Evolutionary conservation across 306 rosid genomes (phyloP).

Genomic region (Sicyos edulis): DNA sequence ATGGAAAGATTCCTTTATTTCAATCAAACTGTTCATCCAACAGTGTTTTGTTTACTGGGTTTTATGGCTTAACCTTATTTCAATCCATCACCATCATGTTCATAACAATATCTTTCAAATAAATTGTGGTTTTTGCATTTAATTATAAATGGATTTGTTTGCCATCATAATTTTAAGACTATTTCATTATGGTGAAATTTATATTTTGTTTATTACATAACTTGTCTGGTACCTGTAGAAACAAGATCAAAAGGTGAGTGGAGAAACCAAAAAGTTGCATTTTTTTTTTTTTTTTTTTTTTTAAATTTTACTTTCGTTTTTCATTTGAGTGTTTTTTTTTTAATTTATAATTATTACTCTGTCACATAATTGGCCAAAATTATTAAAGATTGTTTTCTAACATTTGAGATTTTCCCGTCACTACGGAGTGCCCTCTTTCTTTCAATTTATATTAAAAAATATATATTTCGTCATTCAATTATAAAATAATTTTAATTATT

Average conservation of each 20-base stretch:
- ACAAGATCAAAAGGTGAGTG: background rate
- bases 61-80: background rate
- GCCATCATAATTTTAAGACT: background rate
- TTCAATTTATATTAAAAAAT: no score
- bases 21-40: constrained; percentile 41
- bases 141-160: background rate
- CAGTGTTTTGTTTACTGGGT: constrained; percentile 15
- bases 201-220: background rate
- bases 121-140: background rate
- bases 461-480: no score
- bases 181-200: background rate
- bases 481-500: no score
- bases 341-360: no score
- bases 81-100: background rate
- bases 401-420: no score
- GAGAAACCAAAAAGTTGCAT: background rate
- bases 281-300: background rate
- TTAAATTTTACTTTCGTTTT: no score
- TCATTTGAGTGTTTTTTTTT: no score
- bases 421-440: no score
- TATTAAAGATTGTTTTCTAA: no score
- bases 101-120: background rate
- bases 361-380: no score
- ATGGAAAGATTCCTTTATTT: constrained; percentile 77
- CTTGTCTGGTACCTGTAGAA: background rate